Percentiles rank a stretch among this genome's conserved stretches.
These are phyloP conservation scores for Acanthamoeba royreba DNA, from an alignment of 208 protist genomes.

Conservation along the genomic window DNA sequence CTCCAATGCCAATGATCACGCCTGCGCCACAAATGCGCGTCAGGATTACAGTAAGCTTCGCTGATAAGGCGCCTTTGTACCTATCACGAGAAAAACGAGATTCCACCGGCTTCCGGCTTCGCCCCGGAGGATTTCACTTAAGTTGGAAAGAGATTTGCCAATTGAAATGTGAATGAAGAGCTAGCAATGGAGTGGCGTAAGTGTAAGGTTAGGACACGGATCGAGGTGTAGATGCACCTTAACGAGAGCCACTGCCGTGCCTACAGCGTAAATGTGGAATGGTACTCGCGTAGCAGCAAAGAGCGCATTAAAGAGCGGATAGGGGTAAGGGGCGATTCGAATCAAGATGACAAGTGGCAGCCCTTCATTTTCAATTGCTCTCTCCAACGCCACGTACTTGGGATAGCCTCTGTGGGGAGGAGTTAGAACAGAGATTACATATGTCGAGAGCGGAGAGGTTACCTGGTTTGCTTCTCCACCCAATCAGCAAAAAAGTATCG, in stretches of 20 bases:
- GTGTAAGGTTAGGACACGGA: not conserved
- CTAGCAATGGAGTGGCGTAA: not conserved
- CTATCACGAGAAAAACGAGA: not conserved
- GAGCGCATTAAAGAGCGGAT: constrained; percentile 26
- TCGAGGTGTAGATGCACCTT: not conserved
- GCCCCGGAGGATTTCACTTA: not conserved
- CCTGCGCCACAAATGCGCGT: not conserved
- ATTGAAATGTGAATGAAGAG: constrained; percentile 2
- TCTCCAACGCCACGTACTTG: constrained; percentile 12
- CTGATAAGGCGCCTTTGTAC: not conserved
- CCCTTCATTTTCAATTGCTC: not conserved
- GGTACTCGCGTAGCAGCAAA: not conserved
- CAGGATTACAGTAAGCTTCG: not conserved
- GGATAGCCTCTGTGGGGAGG: not conserved
- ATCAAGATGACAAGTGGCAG: constrained; percentile 18
- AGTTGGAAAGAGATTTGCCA: not conserved
- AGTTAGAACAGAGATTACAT: not conserved
- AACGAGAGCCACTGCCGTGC: not conserved
- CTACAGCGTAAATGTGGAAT: constrained; percentile 25
- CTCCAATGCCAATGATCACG: not conserved
- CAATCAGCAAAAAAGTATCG: not conserved
- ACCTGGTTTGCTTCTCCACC: constrained; percentile 42
- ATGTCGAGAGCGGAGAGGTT: not conserved
- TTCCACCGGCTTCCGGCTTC: not conserved
- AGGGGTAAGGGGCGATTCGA: not conserved